Percentiles rank a stretch among this genome's conserved stretches.
Evolutionary conservation across 768 basidiomycete genomes (phyloP).

Genomic region (Phylloporus rhodoxanthus): DNA sequence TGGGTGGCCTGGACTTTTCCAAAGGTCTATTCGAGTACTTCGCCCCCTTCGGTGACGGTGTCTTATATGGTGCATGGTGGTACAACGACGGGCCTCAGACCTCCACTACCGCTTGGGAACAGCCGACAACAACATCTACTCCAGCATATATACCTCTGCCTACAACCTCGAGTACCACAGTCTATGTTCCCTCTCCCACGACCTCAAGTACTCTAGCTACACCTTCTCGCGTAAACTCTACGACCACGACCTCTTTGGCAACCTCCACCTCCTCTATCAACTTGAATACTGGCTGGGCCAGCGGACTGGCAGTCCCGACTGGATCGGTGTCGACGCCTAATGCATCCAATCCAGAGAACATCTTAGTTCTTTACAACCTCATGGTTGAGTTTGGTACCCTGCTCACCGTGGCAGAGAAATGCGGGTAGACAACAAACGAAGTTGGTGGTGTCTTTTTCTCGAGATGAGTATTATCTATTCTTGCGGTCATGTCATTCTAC

Average conservation of each 20-base stretch:
- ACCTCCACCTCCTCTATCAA: constrained; percentile 16
- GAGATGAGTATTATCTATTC: constrained; percentile 3
- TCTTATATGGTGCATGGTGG: constrained; percentile 58
- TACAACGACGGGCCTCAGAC: constrained; percentile 36
- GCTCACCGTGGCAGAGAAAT: constrained; percentile 8
- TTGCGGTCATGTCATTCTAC: constrained; percentile 1
- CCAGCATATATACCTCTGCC: constrained; percentile 16
- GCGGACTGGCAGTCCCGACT: constrained; percentile 24
- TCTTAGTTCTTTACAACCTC: constrained; percentile 32
- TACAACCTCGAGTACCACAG: constrained; percentile 13
- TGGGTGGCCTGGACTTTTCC: constrained; percentile 63
- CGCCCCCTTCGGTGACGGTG: constrained; percentile 41
- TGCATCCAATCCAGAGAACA: constrained; percentile 28
- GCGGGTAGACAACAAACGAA: background rate
- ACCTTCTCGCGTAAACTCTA: constrained; percentile 15
- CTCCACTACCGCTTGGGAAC: constrained; percentile 16
- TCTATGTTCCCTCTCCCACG: constrained; percentile 16
- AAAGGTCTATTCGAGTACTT: constrained; percentile 62
- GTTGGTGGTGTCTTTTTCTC: background rate
- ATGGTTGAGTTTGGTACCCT: constrained; percentile 31
- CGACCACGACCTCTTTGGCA: constrained; percentile 16
- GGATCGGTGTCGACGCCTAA: constrained; percentile 29
- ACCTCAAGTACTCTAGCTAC: constrained; percentile 20
- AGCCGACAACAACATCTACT: constrained; percentile 20
- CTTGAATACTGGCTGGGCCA: constrained; percentile 15